Evolutionary conservation across 2,329 filamentous ascomycete genomes (phyloP).

Genomic region (Aspergillus sp.): DNA sequence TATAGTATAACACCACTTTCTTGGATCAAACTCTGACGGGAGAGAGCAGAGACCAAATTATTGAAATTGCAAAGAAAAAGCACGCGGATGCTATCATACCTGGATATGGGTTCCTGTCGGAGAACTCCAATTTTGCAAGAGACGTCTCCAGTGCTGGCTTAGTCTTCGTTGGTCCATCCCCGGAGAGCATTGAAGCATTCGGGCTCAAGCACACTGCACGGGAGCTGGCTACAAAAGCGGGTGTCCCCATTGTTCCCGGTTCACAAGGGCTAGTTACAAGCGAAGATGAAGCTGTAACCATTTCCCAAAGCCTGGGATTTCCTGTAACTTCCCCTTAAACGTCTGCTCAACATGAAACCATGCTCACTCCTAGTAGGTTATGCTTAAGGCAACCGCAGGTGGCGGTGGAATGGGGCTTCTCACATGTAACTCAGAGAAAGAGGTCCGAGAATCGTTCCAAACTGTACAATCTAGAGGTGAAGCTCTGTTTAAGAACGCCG

Average conservation of each 20-base stretch:
- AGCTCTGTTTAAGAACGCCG: background rate
- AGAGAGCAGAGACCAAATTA: constrained; percentile 16
- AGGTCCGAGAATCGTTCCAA: background rate
- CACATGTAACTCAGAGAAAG: background rate
- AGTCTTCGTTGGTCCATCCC: constrained; percentile 34
- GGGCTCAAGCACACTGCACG: constrained; percentile 34
- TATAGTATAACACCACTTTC: background rate
- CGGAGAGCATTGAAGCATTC: constrained; percentile 27
- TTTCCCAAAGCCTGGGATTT: constrained; percentile 49
- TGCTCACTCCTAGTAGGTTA: background rate
- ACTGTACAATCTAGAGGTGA: background rate
- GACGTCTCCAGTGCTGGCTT: constrained; percentile 28
- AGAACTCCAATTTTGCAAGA: constrained; percentile 35
- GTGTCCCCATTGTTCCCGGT: constrained; percentile 30
- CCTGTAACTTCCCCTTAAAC: constrained; percentile 36
- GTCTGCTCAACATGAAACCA: background rate
- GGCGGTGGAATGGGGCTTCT: constrained; percentile 4
- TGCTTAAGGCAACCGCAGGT: constrained; percentile 7
- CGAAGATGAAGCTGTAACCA: constrained; percentile 49
- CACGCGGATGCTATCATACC: constrained; percentile 32
- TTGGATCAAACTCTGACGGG: background rate
- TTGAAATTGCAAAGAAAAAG: constrained; percentile 23
- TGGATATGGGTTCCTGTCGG: constrained; percentile 38
- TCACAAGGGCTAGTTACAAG: constrained; percentile 20
- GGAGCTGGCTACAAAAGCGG: constrained; percentile 23